Percentiles rank a stretch among this genome's conserved stretches.
phyloP scores from a whole-genome alignment of 345 rosid species.

The Dimocarpus longan region DNA sequence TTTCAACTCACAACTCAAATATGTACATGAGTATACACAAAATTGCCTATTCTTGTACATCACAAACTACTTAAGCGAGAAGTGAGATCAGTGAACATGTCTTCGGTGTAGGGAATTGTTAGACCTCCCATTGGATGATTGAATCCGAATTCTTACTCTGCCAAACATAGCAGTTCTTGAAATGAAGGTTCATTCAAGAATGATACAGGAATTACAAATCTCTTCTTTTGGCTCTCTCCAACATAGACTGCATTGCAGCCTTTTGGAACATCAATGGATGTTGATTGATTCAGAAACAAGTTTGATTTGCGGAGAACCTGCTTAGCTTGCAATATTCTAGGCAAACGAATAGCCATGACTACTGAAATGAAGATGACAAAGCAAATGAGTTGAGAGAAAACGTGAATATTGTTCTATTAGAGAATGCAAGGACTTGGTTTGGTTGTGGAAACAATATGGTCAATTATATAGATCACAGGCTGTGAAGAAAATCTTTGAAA shows the following conservation, averaged over 20 bases:
- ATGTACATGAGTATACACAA: not conserved
- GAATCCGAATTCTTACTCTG: constrained; percentile 44
- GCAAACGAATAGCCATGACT: constrained; percentile 14
- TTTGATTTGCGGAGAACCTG: constrained; percentile 14
- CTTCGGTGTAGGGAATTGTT: constrained; percentile 40
- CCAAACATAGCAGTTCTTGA: constrained; percentile 31
- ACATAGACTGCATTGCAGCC: constrained; percentile 36
- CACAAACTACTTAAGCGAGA: constrained; percentile 28
- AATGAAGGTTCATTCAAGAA: constrained; percentile 33
- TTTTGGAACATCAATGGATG: constrained; percentile 27
- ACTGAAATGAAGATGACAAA: not conserved
- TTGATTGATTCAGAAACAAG: not conserved
- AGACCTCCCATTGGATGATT: constrained; percentile 47
- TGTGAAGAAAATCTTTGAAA: not conserved
- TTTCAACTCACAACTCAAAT: not conserved
- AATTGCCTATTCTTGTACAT: not conserved
- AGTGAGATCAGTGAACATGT: constrained; percentile 36
- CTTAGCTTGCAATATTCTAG: constrained; percentile 4
- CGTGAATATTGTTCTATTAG: too few relatives aligned
- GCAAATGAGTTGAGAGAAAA: too few relatives aligned
- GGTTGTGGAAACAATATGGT: not conserved
- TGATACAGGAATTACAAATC: constrained; percentile 35
- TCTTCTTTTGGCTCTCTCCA: constrained; percentile 24
- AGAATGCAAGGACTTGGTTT: not conserved
- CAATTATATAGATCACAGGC: not conserved